Percentiles rank a stretch among this genome's conserved stretches.
Evolutionary conservation across 2,329 filamentous ascomycete genomes (phyloP).

Genomic region (Aureobasidium sp.): DNA sequence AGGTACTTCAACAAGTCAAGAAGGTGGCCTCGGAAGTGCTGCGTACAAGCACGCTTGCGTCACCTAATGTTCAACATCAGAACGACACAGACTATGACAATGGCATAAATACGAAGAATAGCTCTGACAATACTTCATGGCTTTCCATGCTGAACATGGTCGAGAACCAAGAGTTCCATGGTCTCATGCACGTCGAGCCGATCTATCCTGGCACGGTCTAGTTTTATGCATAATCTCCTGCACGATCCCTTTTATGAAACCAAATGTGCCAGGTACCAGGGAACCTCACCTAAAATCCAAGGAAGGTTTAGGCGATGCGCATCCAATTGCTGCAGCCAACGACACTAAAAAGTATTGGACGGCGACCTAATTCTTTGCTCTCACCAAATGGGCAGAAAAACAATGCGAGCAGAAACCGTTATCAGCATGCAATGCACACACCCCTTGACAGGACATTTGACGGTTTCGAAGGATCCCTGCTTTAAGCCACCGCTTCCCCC

Average conservation of each 20-base stretch:
- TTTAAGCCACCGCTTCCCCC: background rate
- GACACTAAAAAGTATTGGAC: constrained; percentile 6
- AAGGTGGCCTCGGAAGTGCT: constrained; percentile 50
- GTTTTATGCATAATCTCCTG: background rate
- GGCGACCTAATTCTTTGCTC: background rate
- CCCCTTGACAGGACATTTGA: constrained; percentile 6
- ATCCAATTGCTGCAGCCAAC: constrained; percentile 4
- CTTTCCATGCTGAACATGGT: constrained; percentile 2
- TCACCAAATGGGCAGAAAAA: background rate
- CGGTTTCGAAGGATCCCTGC: background rate
- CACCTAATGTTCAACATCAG: background rate
- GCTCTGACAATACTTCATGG: background rate
- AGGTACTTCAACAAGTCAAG: constrained; percentile 65
- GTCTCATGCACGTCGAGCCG: background rate
- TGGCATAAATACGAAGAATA: background rate
- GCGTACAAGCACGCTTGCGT: background rate
- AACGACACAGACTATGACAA: background rate
- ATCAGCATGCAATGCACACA: constrained; percentile 10
- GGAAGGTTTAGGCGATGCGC: constrained; percentile 9
- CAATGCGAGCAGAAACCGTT: background rate
- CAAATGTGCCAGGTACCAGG: background rate
- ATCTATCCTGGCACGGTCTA: constrained; percentile 3
- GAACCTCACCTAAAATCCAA: background rate
- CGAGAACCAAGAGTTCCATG: constrained; percentile 7
- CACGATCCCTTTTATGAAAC: background rate